Evolutionary conservation across 1,284 basidiomycete species (phyloP).

Genomic region (Boletus semigastroideus): DNA sequence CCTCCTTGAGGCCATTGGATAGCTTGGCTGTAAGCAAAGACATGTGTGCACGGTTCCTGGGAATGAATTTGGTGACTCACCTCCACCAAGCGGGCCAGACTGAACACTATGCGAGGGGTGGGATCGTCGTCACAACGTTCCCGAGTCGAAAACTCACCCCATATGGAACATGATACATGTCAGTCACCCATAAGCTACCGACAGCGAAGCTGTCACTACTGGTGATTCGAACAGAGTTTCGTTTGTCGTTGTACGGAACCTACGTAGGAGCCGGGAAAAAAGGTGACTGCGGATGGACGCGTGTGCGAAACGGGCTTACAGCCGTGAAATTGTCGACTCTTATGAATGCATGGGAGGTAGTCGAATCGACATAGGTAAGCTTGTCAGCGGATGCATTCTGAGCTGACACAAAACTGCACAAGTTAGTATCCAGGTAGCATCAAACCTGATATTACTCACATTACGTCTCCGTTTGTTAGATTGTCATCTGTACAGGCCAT

Average conservation of each 20-base stretch:
- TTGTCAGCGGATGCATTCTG: slow-evolving; percentile 46
- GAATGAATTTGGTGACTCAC: slow-evolving; percentile 12
- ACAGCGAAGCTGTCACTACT: slow-evolving; percentile 56
- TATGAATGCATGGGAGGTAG: slow-evolving; percentile 65
- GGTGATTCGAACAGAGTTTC: slow-evolving; percentile 68
- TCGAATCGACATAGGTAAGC: slow-evolving; percentile 61
- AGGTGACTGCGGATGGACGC: neutral
- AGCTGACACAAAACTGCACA: slow-evolving; percentile 53
- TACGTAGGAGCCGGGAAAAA: slow-evolving; percentile 6
- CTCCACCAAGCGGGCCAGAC: slow-evolving; percentile 69
- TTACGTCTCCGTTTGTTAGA: slow-evolving; percentile 67
- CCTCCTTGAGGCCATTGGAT: slow-evolving; percentile 62
- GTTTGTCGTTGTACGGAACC: slow-evolving; percentile 57
- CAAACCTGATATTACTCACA: slow-evolving; percentile 35
- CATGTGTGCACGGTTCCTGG: neutral
- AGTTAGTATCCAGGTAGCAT: slow-evolving; percentile 1
- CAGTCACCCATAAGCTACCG: slow-evolving; percentile 66
- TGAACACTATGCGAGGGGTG: slow-evolving; percentile 49
- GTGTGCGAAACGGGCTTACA: slow-evolving; percentile 32
- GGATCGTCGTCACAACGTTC: neutral
- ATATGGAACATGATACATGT: slow-evolving; percentile 69
- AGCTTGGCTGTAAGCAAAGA: slow-evolving; percentile 41
- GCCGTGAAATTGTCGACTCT: slow-evolving; percentile 66
- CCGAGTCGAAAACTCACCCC: slow-evolving; percentile 44
- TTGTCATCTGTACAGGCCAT: slow-evolving; percentile 52